phyloP scores from a whole-genome alignment of 2,329 filamentous ascomycete species.

The Alternaria novae-zelandiae region DNA sequence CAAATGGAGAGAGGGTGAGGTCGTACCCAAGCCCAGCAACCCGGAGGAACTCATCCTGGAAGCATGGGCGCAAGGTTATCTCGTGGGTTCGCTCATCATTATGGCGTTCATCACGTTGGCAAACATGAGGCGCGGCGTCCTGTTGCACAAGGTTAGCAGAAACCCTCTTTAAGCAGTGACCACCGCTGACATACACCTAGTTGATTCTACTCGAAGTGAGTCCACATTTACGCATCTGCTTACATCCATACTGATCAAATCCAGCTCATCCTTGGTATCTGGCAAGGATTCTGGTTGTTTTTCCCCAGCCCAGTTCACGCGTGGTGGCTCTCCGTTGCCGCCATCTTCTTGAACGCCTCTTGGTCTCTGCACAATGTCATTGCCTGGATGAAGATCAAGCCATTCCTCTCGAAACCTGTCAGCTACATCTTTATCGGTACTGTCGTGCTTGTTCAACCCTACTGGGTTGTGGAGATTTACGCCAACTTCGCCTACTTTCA shows the following conservation, averaged over 20 bases:
- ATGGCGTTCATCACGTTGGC: slow-evolving; percentile 57
- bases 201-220: slow-evolving; percentile 54
- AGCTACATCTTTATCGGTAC: slow-evolving; percentile 65
- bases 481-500: slow-evolving; percentile 71
- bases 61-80: slow-evolving; percentile 50
- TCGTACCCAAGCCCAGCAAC: slow-evolving; percentile 41
- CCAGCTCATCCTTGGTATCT: slow-evolving; percentile 62
- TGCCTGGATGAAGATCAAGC: slow-evolving; percentile 70
- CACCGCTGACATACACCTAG: slow-evolving; percentile 29
- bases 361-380: slow-evolving; percentile 71
- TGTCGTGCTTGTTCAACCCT: slow-evolving; percentile 65
- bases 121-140: slow-evolving; percentile 56
- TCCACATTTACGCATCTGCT: neutral
- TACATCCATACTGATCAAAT: slow-evolving; percentile 4
- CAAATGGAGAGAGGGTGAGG: slow-evolving; percentile 17
- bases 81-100: slow-evolving; percentile 54
- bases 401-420: slow-evolving; percentile 60
- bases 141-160: slow-evolving; percentile 53
- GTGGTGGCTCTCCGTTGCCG: slow-evolving; percentile 68
- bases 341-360: slow-evolving; percentile 66
- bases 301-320: slow-evolving; percentile 62
- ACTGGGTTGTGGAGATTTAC: slow-evolving; percentile 70
- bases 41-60: slow-evolving; percentile 46
- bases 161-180: neutral
- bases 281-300: slow-evolving; percentile 67